Base-by-base conservation (phyloP, 2,329 filamentous ascomycete species). In the Catunica adiposa region DNA sequence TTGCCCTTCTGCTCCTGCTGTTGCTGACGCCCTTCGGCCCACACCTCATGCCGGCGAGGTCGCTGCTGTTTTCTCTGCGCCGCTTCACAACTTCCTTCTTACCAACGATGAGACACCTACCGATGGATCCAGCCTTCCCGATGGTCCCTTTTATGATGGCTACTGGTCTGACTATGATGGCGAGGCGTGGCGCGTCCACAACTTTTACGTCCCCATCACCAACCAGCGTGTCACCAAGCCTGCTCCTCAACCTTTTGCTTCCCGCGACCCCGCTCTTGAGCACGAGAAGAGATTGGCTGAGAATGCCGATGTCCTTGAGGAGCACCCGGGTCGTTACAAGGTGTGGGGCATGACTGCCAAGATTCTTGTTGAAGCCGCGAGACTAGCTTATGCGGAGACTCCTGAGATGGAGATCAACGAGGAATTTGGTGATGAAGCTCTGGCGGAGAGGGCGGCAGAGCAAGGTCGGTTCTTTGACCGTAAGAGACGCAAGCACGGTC, bases 341-440 rank as follows among this genome's bases (percentile, higher is more conserved):
- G 89, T 97, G 3, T 96, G 89, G 78, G 90, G 90, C 15, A 90
- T 97, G 87, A 97, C 90, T 54, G 90, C 88, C 2, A 74, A 88
- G 54, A 90, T 97, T 55, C 67, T 96, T 55, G 86, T 96, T 3
- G 90, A 97, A 69, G 84, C 85, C 3, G 89, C 90, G 34, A 75
- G 86, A 60, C 76, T 94, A 17, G 90, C 89, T 20, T 97, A 92
- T 66, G 83, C 70, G 1, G 77, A 84, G 69, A 80, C 86, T 65
- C 90, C 90, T 3, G 84, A 88, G 65, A 94, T 95, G 66, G 87
- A 94, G 70, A 75, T 79, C 61, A 79, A 79, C 55, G 62, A 64
- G 2, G 68, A 71, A 54, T 73, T 70, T 62, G 78, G 78, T 3
- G 78, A 81, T 61, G 71, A 75, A 63, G 63, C 65, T 3, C 67